phyloP scores from a whole-genome alignment of 345 rosid species.

The Syzygium grande region DNA sequence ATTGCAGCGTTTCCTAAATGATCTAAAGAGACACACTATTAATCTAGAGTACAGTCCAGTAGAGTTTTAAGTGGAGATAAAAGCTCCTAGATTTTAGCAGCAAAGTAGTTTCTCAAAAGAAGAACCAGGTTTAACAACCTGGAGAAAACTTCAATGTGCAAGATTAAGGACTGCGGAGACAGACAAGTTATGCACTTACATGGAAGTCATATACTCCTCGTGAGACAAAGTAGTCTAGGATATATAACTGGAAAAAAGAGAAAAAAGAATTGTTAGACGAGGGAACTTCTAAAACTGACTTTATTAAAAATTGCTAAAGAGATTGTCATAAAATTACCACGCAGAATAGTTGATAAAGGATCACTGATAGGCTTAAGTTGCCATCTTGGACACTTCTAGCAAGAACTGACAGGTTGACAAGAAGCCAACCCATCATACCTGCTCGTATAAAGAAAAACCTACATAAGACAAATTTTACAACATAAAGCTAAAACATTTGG shows the following conservation, averaged over 20 bases:
- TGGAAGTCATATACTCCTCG: constrained; percentile 91
- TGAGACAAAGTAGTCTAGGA: constrained; percentile 74
- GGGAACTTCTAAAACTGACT: not conserved
- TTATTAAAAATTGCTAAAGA: not conserved
- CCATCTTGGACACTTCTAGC: constrained; percentile 54
- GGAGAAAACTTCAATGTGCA: not conserved
- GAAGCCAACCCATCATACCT: constrained; percentile 98
- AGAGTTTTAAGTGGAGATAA: not conserved
- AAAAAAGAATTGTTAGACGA: not conserved
- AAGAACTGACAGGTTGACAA: constrained; percentile 76
- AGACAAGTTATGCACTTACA: constrained; percentile 46
- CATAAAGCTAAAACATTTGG: not conserved
- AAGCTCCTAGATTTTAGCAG: not conserved
- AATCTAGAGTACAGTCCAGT: rapidly evolving
- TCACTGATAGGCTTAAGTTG: constrained; percentile 57
- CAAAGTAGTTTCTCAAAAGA: not conserved
- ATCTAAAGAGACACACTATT: not conserved
- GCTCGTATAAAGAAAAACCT: constrained; percentile 94
- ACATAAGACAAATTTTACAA: constrained; percentile 2
- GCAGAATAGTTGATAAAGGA: constrained; percentile 76
- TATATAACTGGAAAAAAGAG: constrained; percentile 47
- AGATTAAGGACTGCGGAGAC: not conserved
- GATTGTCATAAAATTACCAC: constrained; percentile 35
- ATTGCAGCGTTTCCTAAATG: not conserved
- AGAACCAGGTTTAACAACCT: not conserved